Evolutionary conservation across 1,139 yeast genomes (phyloP), one percentile per base, ranked within the genome.

Genomic region (Suhomyces coccinellae): DNA sequence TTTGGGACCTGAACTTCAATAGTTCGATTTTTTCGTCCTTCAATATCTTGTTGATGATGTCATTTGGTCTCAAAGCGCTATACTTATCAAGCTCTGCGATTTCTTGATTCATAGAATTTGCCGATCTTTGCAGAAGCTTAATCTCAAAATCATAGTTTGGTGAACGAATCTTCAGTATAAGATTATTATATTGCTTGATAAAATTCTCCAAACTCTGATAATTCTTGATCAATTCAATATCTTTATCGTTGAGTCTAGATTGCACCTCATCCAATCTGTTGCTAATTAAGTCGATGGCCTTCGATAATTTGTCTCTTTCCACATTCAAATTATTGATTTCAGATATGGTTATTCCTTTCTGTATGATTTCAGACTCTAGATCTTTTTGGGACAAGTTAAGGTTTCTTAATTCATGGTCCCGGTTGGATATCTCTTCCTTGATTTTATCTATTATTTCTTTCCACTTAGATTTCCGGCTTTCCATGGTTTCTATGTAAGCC

Each of bases 401-500:
- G 3, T 65, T 65, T 5, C 59, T 61, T 14, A 80, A 65, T 46
- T 78, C 80, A 24, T 58, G 57, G 42, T 75, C 77, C 33, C 80
- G 75, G 26, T 66, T 63, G 2, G 60, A 65, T 37, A 84, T 75
- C 57, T 86, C 95, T 10, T 63, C 65, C 29, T 73, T 69, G 46
- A 86, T 77, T 53, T 81, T 80, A 20, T 72, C 71, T 43, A 86
- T 61, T 34, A 80, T 77, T 26, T 69, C 68, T 3, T 76, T 71
- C 95, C 95, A 86, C 59, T 82, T 83, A 6, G 66, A 58, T 55
- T 84, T 85, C 47, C 88, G 73, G 29, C 73, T 68, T 52, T 83
- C 81, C 79, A 87, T 83, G 10, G 82, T 73, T 40, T 81, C 82
- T 41, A 87, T 82, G 58, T 86, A 87, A 15, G 82, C 85, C 55